phyloP scores from a whole-genome alignment of 768 basidiomycete genomes.

The Phaeotremella skinneri region DNA sequence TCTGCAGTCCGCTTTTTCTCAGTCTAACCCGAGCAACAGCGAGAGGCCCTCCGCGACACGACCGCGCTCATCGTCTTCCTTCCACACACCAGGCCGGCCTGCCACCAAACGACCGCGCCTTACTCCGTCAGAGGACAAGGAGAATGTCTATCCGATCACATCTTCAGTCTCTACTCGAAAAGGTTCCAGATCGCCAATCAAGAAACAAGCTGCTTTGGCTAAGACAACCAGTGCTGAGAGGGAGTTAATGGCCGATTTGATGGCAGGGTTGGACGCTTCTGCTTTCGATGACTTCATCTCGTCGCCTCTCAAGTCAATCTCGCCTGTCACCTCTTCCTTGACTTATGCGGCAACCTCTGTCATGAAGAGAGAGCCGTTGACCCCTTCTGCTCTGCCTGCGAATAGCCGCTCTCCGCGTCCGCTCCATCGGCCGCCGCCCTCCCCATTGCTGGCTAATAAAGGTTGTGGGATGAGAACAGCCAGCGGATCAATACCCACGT shows the following conservation, averaged over 20 bases:
- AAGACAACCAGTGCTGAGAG: constrained; percentile 56
- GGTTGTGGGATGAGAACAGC: no score
- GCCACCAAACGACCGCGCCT: not conserved
- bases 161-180: no score
- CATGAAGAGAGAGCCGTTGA: not conserved
- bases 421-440: no score
- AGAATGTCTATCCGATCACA: not conserved
- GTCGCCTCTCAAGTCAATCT: constrained; percentile 39
- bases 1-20: no score
- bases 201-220: not conserved
- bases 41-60: no score
- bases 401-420: no score
- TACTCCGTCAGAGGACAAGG: not conserved
- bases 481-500: no score
- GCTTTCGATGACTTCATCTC: constrained; percentile 56
- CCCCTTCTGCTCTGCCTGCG: no score
- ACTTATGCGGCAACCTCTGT: not conserved
- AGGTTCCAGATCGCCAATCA: not conserved
- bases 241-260: constrained; percentile 60
- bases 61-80: no score
- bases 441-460: no score
- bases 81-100: no score
- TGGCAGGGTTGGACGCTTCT: constrained; percentile 60
- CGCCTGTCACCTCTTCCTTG: constrained; percentile 2
- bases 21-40: no score